Conservation (phyloP, 1,284 basidiomycete genomes). For the Ganoderma multipileum region DNA sequence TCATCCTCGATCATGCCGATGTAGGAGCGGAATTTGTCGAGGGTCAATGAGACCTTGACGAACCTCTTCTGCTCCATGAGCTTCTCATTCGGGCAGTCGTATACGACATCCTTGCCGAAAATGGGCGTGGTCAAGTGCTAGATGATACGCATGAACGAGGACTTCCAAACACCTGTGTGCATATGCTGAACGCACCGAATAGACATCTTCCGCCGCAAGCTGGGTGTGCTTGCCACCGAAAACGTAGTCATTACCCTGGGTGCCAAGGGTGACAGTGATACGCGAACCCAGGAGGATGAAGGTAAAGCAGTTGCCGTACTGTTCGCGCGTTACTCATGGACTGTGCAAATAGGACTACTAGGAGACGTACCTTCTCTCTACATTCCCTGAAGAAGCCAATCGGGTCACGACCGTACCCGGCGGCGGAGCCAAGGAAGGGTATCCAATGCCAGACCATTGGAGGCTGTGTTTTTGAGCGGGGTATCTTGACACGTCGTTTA, state of each 20-base stretch:
- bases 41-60: conserved; percentile 92
- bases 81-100: conserved; percentile 95
- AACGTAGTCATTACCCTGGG: conserved; percentile 94
- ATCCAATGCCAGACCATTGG: conserved; percentile 84
- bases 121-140: conserved; percentile 91
- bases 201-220: conserved; percentile 96
- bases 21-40: conserved; percentile 92
- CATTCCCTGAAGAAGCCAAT: conserved; percentile 78
- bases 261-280: conserved; percentile 91
- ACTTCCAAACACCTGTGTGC: background rate
- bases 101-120: conserved; percentile 98
- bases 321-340: background rate
- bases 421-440: conserved; percentile 80
- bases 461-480: conserved; percentile 64
- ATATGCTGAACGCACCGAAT: conserved; percentile 66
- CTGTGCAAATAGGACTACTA: background rate
- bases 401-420: conserved; percentile 83
- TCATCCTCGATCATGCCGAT: conserved; percentile 92
- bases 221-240: conserved; percentile 93
- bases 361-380: conserved; percentile 77
- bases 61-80: conserved; percentile 99
- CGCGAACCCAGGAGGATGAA: conserved; percentile 90
- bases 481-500: conserved; percentile 39
- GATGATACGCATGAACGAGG: background rate
- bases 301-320: conserved; percentile 90